Percentiles rank a stretch among this genome's conserved stretches.
These are phyloP conservation scores for Microbotryum silenes-acaulis DNA, from an alignment of 1,284 basidiomycete genomes.

Conservation along the genomic window DNA sequence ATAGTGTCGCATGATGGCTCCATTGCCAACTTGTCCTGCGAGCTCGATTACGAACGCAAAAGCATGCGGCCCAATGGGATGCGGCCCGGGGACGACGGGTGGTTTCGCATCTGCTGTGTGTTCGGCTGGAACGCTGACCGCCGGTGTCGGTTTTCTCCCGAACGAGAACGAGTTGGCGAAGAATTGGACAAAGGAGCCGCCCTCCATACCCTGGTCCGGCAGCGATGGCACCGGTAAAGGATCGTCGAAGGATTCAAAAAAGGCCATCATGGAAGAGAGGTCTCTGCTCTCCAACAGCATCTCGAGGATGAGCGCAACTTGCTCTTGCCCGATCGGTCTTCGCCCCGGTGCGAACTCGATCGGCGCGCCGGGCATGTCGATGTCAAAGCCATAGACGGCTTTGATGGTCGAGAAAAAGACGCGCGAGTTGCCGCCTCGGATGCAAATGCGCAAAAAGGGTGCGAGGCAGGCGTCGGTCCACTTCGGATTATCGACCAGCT, in stretches of 20 bases:
- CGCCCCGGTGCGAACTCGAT: background rate
- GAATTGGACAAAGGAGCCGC: background rate
- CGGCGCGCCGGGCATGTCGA: conserved; percentile 19
- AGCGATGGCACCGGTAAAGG: background rate
- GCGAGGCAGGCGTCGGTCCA: conserved; percentile 10
- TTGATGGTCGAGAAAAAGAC: conserved; percentile 18
- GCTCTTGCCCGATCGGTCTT: conserved; percentile 13
- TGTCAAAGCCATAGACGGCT: conserved; percentile 24
- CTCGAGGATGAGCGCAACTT: conserved; percentile 20
- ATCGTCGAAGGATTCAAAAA: conserved; percentile 27
- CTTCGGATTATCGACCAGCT: conserved; percentile 1
- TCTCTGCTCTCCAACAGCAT: conserved; percentile 17
- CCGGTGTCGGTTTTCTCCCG: no score
- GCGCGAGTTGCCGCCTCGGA: conserved; percentile 14
- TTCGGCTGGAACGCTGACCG: background rate
- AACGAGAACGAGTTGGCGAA: conserved; percentile 1
- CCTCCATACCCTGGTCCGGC: background rate
- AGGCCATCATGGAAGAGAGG: conserved; percentile 21
- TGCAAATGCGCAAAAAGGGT: conserved; percentile 15
- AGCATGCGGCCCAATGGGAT: conserved; percentile 24
- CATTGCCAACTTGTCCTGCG: conserved; percentile 10
- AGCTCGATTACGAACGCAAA: conserved; percentile 16
- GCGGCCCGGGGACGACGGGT: background rate
- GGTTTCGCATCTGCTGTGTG: background rate
- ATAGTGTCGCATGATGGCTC: conserved; percentile 20